Conservation (phyloP, 2,329 filamentous ascomycete genomes). For the Colletotrichum zoysiae region DNA sequence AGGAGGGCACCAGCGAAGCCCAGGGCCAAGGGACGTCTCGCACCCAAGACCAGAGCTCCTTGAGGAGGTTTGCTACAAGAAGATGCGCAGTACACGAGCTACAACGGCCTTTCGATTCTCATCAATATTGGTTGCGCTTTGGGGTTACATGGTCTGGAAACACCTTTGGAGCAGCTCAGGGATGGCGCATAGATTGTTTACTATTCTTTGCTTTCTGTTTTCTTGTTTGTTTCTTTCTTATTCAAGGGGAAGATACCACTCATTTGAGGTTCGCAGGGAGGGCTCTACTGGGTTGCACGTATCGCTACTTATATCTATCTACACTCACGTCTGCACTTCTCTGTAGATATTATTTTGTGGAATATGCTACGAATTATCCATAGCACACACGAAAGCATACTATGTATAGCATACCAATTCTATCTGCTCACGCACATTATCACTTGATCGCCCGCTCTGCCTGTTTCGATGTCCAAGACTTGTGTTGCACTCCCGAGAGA, state of each 20-base stretch:
- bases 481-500: neutral
- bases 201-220: neutral
- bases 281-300: slow-evolving; percentile 8
- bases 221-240: neutral
- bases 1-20: slow-evolving; percentile 15
- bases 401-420: neutral
- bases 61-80: neutral
- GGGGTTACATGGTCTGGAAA: neutral
- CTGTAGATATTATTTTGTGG: slow-evolving; percentile 18
- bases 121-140: neutral
- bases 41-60: slow-evolving; percentile 2
- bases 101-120: slow-evolving; percentile 1
- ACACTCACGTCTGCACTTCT: slow-evolving; percentile 18
- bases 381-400: neutral
- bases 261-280: slow-evolving; percentile 6
- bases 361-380: neutral
- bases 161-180: neutral
- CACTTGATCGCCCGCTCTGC: neutral
- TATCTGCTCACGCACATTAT: neutral
- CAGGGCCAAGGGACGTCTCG: slow-evolving; percentile 1
- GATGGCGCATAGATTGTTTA: slow-evolving; percentile 25
- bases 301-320: slow-evolving; percentile 1
- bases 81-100: neutral
- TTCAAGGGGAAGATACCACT: slow-evolving; percentile 27
- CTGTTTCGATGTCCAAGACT: too few relatives aligned